Evolutionary conservation across 2,329 filamentous ascomycete species (phyloP), one percentile per base, ranked within the genome.

Genomic region (Botrytis sinoallii): DNA sequence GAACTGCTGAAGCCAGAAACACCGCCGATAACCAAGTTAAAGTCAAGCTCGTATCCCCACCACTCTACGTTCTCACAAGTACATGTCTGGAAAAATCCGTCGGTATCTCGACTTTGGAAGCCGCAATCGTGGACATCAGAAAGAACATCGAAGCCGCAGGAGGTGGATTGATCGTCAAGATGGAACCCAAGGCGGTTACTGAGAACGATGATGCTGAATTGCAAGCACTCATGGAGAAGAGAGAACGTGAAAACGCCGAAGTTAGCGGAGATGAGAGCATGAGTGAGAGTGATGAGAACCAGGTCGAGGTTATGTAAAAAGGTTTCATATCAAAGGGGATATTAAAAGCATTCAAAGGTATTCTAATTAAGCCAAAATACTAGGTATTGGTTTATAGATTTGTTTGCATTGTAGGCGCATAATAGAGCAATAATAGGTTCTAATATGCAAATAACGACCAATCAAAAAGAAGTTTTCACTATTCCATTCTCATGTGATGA

Each of bases 111-210:
- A 89, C 92, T 76, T 86, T 99, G 78, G 93, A 97, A 83, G 91
- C 94, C 81, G 94, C 96, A 29, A 99, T 99, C 79, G 87, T 92
- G 80, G 93, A 95, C 79, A 95, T 99, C 80, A 89, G 92, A 79
- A 88, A 86, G 81, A 94, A 88, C 83, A 99, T 99, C 82, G 89
- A 91, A 82, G 86, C 84, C 64, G 89, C 92, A 0, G 93, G 93
- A 71, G 96, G 96, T 75, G 90, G 90, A 81, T 92, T 95, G 81
- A 88, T 91, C 61, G 92, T 98, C 79, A 97, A 97, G 90, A 99
- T 99, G 96, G 95, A 96, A 80, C 96, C 96, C 78, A 98, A 98
- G 90, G 96, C 97, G 7, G 96, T 99, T 76, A 99, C 96, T 1
- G 97, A 98, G 88, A 97, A 94, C 83, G 97, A 99, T 81, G 96